Conservation (phyloP, 768 basidiomycete species). For the Suillus americanus region DNA sequence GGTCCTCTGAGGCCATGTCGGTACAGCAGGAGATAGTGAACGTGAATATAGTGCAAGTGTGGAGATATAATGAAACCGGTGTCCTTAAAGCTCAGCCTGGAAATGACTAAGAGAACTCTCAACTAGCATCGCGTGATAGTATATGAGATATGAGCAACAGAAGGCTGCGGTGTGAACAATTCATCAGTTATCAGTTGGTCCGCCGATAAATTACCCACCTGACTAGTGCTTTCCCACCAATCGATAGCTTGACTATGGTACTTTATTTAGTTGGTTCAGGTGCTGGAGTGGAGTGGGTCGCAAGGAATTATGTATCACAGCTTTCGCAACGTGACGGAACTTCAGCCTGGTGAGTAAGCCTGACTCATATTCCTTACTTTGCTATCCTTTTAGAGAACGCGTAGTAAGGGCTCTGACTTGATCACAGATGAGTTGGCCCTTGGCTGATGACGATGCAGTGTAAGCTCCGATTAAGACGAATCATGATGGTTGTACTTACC, state of each 20-base stretch:
- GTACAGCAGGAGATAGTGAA: background rate
- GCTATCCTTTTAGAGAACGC: background rate
- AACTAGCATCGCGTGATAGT: background rate
- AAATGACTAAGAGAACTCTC: background rate
- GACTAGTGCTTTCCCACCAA: background rate
- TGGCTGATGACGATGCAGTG: background rate
- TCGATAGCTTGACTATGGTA: background rate
- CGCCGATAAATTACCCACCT: background rate
- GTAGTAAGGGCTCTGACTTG: background rate
- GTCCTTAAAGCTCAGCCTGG: background rate
- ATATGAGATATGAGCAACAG: background rate
- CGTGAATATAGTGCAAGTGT: background rate
- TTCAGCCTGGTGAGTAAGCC: background rate
- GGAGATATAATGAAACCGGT: background rate
- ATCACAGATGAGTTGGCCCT: background rate
- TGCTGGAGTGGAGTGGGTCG: background rate
- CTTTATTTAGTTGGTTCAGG: background rate
- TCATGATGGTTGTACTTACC: background rate
- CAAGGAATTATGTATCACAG: background rate
- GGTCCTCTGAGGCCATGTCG: background rate
- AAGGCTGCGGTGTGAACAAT: background rate
- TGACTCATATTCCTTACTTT: background rate
- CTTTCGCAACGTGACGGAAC: background rate
- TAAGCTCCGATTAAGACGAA: background rate
- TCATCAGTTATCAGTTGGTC: background rate